Conservation (phyloP, 371 early-diverging fungal species). For the Actinomortierella ambigua region DNA sequence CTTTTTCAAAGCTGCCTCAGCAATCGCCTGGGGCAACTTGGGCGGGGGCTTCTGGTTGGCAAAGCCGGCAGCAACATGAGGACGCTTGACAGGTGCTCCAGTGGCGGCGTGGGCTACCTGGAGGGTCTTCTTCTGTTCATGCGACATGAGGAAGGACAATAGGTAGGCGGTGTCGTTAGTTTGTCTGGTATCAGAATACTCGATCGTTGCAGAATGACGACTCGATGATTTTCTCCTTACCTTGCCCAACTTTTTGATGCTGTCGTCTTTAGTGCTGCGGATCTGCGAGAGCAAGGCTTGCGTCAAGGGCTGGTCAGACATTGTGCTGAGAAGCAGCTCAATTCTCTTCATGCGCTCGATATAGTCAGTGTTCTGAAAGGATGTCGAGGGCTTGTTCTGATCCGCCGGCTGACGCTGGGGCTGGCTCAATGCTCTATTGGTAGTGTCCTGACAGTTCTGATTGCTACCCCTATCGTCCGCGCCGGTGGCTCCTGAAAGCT, state of each 20-base stretch:
- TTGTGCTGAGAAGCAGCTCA: constrained; percentile 21
- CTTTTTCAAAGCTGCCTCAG: constrained; percentile 37
- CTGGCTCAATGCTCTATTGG: neutral
- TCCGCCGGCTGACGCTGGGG: constrained; percentile 1
- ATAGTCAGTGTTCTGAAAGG: constrained; percentile 12
- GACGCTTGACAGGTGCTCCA: constrained; percentile 24
- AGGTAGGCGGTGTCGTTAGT: no score
- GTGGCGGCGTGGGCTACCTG: neutral
- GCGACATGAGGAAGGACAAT: no score
- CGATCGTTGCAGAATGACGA: no score
- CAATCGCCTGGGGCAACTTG: constrained; percentile 42
- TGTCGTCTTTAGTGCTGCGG: no score
- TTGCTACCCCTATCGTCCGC: neutral
- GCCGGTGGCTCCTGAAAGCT: neutral
- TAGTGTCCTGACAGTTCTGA: neutral
- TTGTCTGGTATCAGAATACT: no score
- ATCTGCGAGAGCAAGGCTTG: constrained; percentile 15
- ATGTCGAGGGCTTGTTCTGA: neutral
- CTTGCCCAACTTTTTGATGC: no score
- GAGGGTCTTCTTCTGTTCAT: no score
- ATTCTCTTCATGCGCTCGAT: constrained; percentile 38
- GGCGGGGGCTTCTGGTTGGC: constrained; percentile 46
- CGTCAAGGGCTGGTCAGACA: constrained; percentile 18
- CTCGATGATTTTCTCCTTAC: no score
- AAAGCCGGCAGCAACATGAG: constrained; percentile 45